These are phyloP conservation scores for Botryosphaeria agaves DNA, from an alignment of 2,329 filamentous ascomycete species.

Conservation along the genomic window DNA sequence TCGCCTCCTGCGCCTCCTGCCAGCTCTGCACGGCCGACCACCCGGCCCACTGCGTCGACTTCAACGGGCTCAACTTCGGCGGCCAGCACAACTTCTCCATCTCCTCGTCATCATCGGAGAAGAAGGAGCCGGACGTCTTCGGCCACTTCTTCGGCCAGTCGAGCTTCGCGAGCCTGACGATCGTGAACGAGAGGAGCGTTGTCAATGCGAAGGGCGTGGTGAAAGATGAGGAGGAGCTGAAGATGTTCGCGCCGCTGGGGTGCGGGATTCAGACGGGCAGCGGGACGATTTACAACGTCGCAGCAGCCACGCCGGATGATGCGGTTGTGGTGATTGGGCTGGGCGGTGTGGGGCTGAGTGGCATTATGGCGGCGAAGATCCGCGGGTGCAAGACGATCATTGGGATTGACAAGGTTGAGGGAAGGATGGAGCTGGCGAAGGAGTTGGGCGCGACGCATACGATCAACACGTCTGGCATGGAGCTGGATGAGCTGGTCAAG, in stretches of 20 bases:
- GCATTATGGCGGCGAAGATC: slow-evolving; percentile 19
- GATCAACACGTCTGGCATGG: slow-evolving; percentile 18
- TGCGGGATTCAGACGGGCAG: slow-evolving; percentile 14
- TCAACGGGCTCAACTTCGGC: slow-evolving; percentile 28
- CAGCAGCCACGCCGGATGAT: slow-evolving; percentile 17
- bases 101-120: slow-evolving; percentile 5
- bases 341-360: slow-evolving; percentile 28
- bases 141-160: slow-evolving; percentile 32
- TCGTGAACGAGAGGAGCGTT: slow-evolving; percentile 22
- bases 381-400: slow-evolving; percentile 17
- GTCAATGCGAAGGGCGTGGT: slow-evolving; percentile 17
- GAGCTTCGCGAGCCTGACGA: slow-evolving; percentile 22
- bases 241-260: slow-evolving; percentile 9
- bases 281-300: slow-evolving; percentile 22
- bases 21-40: slow-evolving; percentile 28
- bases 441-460: slow-evolving; percentile 21
- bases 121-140: slow-evolving; percentile 12
- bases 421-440: slow-evolving; percentile 18
- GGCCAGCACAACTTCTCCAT: slow-evolving; percentile 15
- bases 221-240: slow-evolving; percentile 9
- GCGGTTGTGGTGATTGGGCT: slow-evolving; percentile 25
- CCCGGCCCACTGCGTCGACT: slow-evolving; percentile 31
- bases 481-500: slow-evolving; percentile 10
- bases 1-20: slow-evolving; percentile 29
- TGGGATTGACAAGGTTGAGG: slow-evolving; percentile 16